Conservation (phyloP, 495 filamentous ascomycete genomes). For the Polyplosphaeria fusca region DNA sequence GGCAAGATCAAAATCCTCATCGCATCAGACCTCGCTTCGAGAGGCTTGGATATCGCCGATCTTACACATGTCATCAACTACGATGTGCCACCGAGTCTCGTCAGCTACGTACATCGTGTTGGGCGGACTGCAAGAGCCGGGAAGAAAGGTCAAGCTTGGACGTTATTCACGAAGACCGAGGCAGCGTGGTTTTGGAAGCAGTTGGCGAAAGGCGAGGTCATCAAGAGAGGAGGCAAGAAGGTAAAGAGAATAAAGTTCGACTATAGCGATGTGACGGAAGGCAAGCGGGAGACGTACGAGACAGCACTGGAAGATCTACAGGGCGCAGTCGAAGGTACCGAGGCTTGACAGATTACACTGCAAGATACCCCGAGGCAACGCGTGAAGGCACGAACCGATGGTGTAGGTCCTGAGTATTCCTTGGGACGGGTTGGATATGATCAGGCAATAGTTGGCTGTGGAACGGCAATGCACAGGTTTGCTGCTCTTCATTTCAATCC, state of each 20-base stretch:
- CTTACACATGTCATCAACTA: constrained; percentile 90
- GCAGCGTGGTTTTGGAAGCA: constrained; percentile 84
- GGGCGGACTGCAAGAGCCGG: constrained; percentile 88
- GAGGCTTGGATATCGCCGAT: constrained; percentile 80
- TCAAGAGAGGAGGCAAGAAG: constrained; percentile 24
- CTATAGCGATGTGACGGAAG: constrained; percentile 8
- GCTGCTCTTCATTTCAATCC: too few species aligned
- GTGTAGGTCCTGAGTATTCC: too few species aligned
- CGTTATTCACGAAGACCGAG: constrained; percentile 71
- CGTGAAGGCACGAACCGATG: too few species aligned
- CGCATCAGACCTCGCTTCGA: constrained; percentile 86
- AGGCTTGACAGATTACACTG: too few species aligned
- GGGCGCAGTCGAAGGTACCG: constrained; percentile 29
- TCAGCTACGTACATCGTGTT: constrained; percentile 87
- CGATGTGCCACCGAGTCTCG: constrained; percentile 76
- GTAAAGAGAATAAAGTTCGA: constrained; percentile 18
- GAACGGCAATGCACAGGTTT: too few species aligned
- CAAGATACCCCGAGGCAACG: too few species aligned
- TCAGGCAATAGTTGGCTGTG: too few species aligned
- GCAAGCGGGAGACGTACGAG: constrained; percentile 26
- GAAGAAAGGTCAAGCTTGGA: constrained; percentile 74
- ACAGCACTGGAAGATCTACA: constrained; percentile 29
- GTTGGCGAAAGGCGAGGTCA: constrained; percentile 50
- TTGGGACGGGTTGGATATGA: too few species aligned
- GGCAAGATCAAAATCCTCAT: constrained; percentile 71